These are phyloP conservation scores for Chlamydomonas schloesseri DNA, from an alignment of 139 green algal genomes.

Conservation along the genomic window DNA sequence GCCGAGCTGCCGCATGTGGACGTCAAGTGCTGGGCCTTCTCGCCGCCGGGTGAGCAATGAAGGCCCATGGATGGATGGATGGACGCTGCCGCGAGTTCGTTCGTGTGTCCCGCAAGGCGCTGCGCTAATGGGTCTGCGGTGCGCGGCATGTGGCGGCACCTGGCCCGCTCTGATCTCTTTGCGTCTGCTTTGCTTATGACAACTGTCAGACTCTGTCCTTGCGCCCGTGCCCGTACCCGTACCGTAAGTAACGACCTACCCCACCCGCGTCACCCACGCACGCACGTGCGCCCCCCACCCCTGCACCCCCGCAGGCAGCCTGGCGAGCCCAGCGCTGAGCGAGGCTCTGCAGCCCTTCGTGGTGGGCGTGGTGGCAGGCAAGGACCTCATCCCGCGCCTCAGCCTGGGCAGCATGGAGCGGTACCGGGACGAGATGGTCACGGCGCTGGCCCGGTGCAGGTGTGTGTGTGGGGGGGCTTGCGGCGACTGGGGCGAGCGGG, in stretches of 20 bases:
- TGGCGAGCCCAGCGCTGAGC: constrained; percentile 35
- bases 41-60: constrained; percentile 60
- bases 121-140: too few relatives aligned
- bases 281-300: too few relatives aligned
- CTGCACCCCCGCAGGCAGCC: constrained; percentile 17
- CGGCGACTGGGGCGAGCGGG: background rate
- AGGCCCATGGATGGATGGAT: too few relatives aligned
- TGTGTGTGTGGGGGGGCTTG: background rate
- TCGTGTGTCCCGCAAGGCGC: too few relatives aligned
- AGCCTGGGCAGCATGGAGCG: constrained; percentile 52
- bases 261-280: too few relatives aligned
- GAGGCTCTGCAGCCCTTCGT: constrained; percentile 47
- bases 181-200: too few relatives aligned
- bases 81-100: too few relatives aligned
- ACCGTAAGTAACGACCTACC: background rate
- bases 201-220: too few relatives aligned
- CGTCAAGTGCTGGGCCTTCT: constrained; percentile 73
- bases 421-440: constrained; percentile 39
- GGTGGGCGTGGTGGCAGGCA: constrained; percentile 66
- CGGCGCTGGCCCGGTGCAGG: constrained; percentile 34
- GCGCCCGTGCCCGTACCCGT: constrained; percentile 42
- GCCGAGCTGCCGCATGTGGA: constrained; percentile 56
- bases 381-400: constrained; percentile 76
- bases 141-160: too few relatives aligned
- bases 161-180: too few relatives aligned